Evolutionary conservation across 1,284 basidiomycete genomes (phyloP).

Genomic region (Microbotryum violaceum): DNA sequence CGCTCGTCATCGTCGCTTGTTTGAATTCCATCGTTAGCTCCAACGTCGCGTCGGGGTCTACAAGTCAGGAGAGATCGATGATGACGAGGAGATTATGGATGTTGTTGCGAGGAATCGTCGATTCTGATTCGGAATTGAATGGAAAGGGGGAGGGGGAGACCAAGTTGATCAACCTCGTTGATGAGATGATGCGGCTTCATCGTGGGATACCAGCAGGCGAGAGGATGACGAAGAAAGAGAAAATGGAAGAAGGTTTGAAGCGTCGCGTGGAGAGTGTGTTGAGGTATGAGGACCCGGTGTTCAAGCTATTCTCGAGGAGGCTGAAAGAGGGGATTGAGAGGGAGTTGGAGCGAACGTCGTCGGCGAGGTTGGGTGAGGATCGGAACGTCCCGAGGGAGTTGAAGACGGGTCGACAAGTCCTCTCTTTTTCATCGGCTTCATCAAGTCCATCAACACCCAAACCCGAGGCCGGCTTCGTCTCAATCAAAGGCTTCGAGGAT

Average conservation of each 20-base stretch:
- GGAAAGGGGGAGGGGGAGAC: neutral
- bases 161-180: neutral
- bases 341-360: no score
- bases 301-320: slow-evolving; percentile 53
- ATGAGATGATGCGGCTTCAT: slow-evolving; percentile 19
- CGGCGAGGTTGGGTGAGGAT: no score
- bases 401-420: no score
- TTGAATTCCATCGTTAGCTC: slow-evolving; percentile 50
- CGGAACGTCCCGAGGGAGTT: no score
- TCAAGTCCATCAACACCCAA: no score
- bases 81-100: slow-evolving; percentile 52
- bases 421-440: no score
- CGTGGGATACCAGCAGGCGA: no score
- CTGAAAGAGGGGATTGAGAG: slow-evolving; percentile 47
- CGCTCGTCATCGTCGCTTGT: slow-evolving; percentile 56
- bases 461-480: no score
- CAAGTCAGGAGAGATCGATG: neutral
- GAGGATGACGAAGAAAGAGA: slow-evolving; percentile 10
- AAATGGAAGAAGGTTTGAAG: slow-evolving; percentile 50
- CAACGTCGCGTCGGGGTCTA: slow-evolving; percentile 39
- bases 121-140: slow-evolving; percentile 40
- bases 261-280: slow-evolving; percentile 56
- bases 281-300: slow-evolving; percentile 56
- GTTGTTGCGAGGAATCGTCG: slow-evolving; percentile 54
- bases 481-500: no score